These are phyloP conservation scores for Poa pratensis DNA, from an alignment of 176 grass and related monocot genomes.

Conservation along the genomic window DNA sequence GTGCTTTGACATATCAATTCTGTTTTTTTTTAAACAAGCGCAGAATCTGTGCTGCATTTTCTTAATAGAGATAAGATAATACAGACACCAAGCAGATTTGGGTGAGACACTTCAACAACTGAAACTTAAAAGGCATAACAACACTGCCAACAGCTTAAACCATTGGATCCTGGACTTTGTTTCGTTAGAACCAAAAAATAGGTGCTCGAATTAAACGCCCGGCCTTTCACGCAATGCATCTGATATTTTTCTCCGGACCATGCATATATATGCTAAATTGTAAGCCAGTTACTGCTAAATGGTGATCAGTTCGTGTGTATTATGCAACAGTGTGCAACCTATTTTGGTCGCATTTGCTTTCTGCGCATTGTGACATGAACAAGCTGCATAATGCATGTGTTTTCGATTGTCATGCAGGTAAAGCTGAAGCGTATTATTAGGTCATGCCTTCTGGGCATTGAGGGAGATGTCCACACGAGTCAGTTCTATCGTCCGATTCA, in stretches of 20 bases:
- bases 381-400: background rate
- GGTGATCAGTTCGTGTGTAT: background rate
- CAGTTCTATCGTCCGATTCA: background rate
- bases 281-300: background rate
- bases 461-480: background rate
- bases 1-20: background rate
- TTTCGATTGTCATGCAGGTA: background rate
- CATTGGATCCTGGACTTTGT: background rate
- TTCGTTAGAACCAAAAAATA: background rate
- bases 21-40: background rate
- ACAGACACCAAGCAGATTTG: background rate
- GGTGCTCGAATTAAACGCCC: background rate
- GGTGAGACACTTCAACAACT: background rate
- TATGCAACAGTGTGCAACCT: background rate
- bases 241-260: background rate
- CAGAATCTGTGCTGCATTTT: slow-evolving; percentile 3
- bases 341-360: background rate
- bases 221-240: background rate
- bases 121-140: background rate
- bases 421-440: slow-evolving; percentile 3
- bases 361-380: background rate
- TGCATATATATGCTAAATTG: background rate
- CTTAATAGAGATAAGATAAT: background rate
- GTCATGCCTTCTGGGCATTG: background rate
- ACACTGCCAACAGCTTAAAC: background rate